Conservation (phyloP, 805 yeast genomes). For the Wickerhamomyces canadensis region DNA sequence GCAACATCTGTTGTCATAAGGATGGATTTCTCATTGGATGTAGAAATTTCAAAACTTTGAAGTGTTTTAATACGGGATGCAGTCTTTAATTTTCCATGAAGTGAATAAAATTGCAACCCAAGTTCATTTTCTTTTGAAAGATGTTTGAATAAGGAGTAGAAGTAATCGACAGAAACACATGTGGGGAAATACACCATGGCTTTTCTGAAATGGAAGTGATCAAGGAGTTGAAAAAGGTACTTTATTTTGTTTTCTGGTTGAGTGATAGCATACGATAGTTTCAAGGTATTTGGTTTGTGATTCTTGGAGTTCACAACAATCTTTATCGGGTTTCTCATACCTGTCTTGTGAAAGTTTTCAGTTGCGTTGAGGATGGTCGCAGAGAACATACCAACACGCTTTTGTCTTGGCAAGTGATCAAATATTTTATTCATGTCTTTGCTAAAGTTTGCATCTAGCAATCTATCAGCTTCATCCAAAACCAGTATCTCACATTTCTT, state of each 20-base stretch:
- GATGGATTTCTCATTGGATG: slow-evolving; percentile 42
- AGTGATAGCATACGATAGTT: slow-evolving; percentile 53
- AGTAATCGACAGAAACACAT: slow-evolving; percentile 75
- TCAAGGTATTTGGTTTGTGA: slow-evolving; percentile 56
- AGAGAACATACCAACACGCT: slow-evolving; percentile 89
- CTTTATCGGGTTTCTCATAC: slow-evolving; percentile 89
- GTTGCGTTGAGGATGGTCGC: slow-evolving; percentile 90
- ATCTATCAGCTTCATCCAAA: slow-evolving; percentile 89
- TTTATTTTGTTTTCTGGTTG: slow-evolving; percentile 60
- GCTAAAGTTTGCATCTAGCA: slow-evolving; percentile 73
- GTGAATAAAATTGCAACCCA: slow-evolving; percentile 50
- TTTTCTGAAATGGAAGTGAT: slow-evolving; percentile 57
- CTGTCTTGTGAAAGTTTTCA: slow-evolving; percentile 71
- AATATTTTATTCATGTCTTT: slow-evolving; percentile 65
- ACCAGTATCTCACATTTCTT: slow-evolving; percentile 66
- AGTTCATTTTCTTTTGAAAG: slow-evolving; percentile 26
- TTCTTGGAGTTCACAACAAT: slow-evolving; percentile 63
- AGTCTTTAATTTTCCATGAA: slow-evolving; percentile 90
- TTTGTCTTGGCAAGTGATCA: slow-evolving; percentile 74
- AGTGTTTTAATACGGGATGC: slow-evolving; percentile 73
- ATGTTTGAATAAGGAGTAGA: slow-evolving; percentile 49
- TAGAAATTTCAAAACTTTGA: slow-evolving; percentile 37
- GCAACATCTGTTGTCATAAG: slow-evolving; percentile 97
- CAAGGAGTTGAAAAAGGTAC: slow-evolving; percentile 46
- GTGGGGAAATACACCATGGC: slow-evolving; percentile 92